Conservation (phyloP, 2,329 filamentous ascomycete species). For the Calonectria ilicicola region DNA sequence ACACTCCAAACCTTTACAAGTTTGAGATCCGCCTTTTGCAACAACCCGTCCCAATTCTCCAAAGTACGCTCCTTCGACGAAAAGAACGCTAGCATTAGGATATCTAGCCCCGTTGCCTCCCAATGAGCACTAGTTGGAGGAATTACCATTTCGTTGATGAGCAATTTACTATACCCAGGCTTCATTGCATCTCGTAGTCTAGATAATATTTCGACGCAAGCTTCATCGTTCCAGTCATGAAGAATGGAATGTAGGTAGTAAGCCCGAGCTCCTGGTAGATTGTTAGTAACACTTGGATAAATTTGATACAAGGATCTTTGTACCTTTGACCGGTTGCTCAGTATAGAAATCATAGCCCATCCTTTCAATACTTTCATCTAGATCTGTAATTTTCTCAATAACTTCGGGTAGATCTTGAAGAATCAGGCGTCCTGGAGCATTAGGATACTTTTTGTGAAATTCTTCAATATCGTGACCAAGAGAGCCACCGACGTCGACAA, state of each 20-base stretch:
- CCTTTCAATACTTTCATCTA: slow-evolving; percentile 45
- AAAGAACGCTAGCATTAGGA: background rate
- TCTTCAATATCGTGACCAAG: slow-evolving; percentile 51
- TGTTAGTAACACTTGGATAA: background rate
- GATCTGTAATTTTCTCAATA: slow-evolving; percentile 45
- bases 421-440: slow-evolving; percentile 55
- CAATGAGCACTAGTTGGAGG: background rate
- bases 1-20: slow-evolving; percentile 49
- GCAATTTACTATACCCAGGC: background rate
- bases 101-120: background rate
- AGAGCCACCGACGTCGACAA: slow-evolving; percentile 52
- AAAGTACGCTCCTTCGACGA: background rate
- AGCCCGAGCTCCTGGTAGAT: slow-evolving; percentile 1
- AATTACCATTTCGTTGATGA: background rate
- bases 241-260: background rate
- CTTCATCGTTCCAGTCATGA: background rate
- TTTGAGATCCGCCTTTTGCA: slow-evolving; percentile 45
- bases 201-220: background rate
- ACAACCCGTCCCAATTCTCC: background rate
- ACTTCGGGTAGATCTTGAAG: slow-evolving; percentile 62
- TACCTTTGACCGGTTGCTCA: slow-evolving; percentile 58
- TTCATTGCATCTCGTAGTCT: background rate
- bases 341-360: slow-evolving; percentile 61
- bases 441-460: slow-evolving; percentile 49
- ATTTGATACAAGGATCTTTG: slow-evolving; percentile 48